Evolutionary conservation across 345 rosid species (phyloP).

Genomic region (Boechera stricta): DNA sequence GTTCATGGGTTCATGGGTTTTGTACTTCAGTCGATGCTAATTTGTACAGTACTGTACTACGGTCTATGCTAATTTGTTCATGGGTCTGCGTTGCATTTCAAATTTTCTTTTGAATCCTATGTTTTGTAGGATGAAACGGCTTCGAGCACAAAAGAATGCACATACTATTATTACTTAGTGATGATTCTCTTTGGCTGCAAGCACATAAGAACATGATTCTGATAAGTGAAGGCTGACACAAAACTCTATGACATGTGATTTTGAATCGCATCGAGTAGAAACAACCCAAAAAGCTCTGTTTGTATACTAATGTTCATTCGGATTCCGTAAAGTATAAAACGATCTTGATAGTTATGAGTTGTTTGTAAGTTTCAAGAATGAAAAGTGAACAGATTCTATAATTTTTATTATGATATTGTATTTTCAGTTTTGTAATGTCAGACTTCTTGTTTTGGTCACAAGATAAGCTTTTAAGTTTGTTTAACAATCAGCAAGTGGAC

Average conservation of each 20-base stretch:
- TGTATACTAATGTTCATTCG: background rate
- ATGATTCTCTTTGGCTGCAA: background rate
- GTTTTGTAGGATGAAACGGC: slow-evolving; percentile 38
- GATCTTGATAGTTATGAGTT: background rate
- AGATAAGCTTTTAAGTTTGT: background rate
- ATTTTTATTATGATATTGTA: background rate
- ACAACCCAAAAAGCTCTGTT: background rate
- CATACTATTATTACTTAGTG: background rate
- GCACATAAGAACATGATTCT: slow-evolving; percentile 13
- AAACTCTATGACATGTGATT: slow-evolving; percentile 2
- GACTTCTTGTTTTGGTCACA: background rate
- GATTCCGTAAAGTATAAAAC: background rate
- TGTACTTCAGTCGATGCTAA: background rate
- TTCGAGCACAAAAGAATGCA: slow-evolving; percentile 13
- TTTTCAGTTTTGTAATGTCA: background rate
- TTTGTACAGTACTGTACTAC: background rate
- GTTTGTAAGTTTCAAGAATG: background rate
- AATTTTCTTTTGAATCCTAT: slow-evolving; percentile 12
- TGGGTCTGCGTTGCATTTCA: background rate
- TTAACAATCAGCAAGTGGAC: background rate
- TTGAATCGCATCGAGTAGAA: slow-evolving; percentile 1
- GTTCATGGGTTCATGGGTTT: background rate
- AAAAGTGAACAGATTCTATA: background rate
- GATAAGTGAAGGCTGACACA: slow-evolving; percentile 3
- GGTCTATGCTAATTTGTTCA: background rate